Conservation (phyloP, 1,284 basidiomycete genomes). For the Exobasidium rhododendri region DNA sequence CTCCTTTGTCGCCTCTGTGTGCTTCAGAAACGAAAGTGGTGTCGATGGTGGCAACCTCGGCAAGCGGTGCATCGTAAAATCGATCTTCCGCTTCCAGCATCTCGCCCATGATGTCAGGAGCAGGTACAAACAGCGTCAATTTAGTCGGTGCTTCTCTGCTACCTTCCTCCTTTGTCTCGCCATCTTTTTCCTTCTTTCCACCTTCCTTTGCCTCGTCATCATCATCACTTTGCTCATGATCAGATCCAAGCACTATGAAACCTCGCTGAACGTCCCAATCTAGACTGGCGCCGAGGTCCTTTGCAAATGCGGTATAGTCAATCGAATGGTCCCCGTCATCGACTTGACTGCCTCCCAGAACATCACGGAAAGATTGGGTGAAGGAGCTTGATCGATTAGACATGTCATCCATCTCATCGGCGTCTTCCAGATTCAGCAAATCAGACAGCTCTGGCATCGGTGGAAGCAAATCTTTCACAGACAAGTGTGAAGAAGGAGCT, state of each 20-base stretch:
- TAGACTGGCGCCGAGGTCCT: background rate
- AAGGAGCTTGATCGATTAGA: background rate
- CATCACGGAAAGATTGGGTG: background rate
- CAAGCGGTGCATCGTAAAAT: conserved; percentile 13
- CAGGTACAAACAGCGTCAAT: conserved; percentile 11
- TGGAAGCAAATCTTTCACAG: conserved; percentile 24
- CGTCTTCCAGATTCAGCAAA: conserved; percentile 10
- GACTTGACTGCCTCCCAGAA: no score
- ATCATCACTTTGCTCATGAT: background rate
- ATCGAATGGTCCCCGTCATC: background rate
- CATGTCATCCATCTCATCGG: background rate
- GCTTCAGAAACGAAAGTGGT: background rate
- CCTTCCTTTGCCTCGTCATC: background rate
- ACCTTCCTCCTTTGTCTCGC: background rate
- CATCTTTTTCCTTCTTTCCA: background rate
- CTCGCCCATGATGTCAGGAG: conserved; percentile 5
- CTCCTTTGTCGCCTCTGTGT: background rate
- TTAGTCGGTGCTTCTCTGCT: conserved; percentile 8
- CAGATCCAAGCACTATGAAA: background rate
- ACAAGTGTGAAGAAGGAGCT: conserved; percentile 36
- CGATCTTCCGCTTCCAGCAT: conserved; percentile 8
- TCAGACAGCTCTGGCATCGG: conserved; percentile 11
- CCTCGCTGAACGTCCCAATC: conserved; percentile 6
- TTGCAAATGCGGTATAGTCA: background rate
- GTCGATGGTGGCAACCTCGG: background rate